Percentiles rank a stretch among this genome's conserved stretches.
Evolutionary conservation across 495 filamentous ascomycete species (phyloP).

Genomic region (Aspergillus incahuasiensis): DNA sequence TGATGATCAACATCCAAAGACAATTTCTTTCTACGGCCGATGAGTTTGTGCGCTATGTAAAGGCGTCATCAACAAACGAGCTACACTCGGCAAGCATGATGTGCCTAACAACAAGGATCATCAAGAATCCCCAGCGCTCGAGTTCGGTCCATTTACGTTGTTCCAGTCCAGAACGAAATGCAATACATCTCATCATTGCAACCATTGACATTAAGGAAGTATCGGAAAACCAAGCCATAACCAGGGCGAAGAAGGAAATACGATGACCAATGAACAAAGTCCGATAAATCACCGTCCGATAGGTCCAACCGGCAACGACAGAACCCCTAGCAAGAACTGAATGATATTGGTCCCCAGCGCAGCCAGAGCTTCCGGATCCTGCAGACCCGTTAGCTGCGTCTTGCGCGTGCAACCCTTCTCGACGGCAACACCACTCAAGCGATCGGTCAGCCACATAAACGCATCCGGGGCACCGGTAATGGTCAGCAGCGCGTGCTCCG

Average conservation of each 20-base stretch:
- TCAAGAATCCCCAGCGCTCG: too few species aligned
- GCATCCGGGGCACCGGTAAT: constrained; percentile 19
- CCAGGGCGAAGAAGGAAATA: neutral
- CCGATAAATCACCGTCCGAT: neutral
- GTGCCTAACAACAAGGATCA: too few species aligned
- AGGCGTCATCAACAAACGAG: too few species aligned
- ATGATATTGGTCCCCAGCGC: constrained; percentile 9
- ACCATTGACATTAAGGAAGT: neutral
- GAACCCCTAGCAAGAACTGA: neutral
- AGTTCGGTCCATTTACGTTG: too few species aligned
- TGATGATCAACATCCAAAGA: too few species aligned
- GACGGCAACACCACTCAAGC: constrained; percentile 17
- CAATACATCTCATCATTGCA: neutral
- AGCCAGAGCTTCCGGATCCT: constrained; percentile 6
- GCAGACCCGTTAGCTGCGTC: constrained; percentile 16
- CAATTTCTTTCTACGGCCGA: too few species aligned
- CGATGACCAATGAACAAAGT: neutral
- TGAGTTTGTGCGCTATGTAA: too few species aligned
- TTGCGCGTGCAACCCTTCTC: constrained; percentile 9
- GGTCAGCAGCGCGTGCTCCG: constrained; percentile 15
- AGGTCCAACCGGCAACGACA: constrained; percentile 8
- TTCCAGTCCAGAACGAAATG: too few species aligned
- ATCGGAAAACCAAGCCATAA: neutral
- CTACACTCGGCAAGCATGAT: too few species aligned
- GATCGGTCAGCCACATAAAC: constrained; percentile 20